Evolutionary conservation across 148 eudicot species (phyloP).

Genomic region (Rhododendron vialii): DNA sequence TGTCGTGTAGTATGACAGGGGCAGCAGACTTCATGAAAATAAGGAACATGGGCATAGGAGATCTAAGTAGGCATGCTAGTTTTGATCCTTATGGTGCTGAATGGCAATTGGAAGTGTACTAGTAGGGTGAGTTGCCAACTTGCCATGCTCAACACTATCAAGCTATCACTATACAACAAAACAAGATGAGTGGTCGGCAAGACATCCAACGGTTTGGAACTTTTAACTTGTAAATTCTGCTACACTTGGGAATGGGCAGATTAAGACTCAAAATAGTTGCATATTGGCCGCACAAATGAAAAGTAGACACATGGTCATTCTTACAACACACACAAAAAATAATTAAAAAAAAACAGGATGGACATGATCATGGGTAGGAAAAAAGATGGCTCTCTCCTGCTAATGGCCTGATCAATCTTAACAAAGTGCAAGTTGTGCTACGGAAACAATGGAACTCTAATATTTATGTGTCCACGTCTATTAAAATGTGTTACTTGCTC

Average conservation of each 20-base stretch:
- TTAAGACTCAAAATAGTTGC: not conserved
- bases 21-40: not conserved
- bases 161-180: too few relatives aligned
- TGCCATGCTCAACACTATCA: not conserved
- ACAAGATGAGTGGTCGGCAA: too few relatives aligned
- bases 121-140: not conserved
- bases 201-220: too few relatives aligned
- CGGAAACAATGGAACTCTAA: not conserved
- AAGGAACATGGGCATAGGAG: not conserved
- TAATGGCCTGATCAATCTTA: not conserved
- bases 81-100: not conserved
- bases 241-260: not conserved
- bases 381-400: not conserved
- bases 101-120: not conserved
- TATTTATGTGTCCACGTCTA: not conserved
- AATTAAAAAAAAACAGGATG: too few relatives aligned
- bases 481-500: too few relatives aligned
- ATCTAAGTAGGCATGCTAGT: not conserved
- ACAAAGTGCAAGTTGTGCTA: not conserved
- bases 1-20: not conserved
- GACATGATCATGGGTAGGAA: too few relatives aligned
- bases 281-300: not conserved
- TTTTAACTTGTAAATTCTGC: not conserved
- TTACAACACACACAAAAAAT: too few relatives aligned
- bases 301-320: not conserved